A percentile compares a stretch with the other conserved stretches of the same genome.
Evolutionary conservation across 2,329 filamentous ascomycete species (phyloP).

Genomic region (Colletotrichum aenigma): DNA sequence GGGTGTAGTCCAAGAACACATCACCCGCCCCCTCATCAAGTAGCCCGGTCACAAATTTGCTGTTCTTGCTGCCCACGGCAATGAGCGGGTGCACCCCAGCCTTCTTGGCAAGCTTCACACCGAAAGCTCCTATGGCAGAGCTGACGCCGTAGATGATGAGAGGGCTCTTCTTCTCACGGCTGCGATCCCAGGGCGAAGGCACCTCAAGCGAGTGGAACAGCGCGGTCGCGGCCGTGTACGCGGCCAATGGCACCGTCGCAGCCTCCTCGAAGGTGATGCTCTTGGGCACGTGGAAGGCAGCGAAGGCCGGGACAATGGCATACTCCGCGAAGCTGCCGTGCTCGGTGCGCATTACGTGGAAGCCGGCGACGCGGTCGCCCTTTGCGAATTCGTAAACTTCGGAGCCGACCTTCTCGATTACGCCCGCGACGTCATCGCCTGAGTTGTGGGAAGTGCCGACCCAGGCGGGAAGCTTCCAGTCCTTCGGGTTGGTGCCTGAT

Average conservation of each 20-base stretch:
- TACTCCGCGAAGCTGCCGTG: conserved; percentile 67
- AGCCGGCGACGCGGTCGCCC: conserved; percentile 53
- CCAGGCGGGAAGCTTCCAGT: conserved; percentile 27
- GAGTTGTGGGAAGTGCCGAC: conserved; percentile 1
- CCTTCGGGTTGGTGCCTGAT: conserved; percentile 29
- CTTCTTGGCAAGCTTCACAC: conserved; percentile 54
- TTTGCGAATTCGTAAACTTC: conserved; percentile 19
- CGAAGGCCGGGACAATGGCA: conserved; percentile 57
- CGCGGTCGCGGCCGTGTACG: conserved; percentile 56
- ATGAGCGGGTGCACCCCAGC: conserved; percentile 63
- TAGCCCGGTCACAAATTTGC: conserved; percentile 12
- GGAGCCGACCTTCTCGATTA: conserved; percentile 22
- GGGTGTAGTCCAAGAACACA: conserved; percentile 22
- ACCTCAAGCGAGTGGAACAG: conserved; percentile 51
- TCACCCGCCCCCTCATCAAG: conserved; percentile 16
- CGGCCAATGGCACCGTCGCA: conserved; percentile 60
- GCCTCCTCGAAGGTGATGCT: conserved; percentile 58
- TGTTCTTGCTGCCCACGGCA: conserved; percentile 53
- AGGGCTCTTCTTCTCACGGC: conserved; percentile 8
- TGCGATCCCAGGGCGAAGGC: conserved; percentile 49
- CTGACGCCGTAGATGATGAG: conserved; percentile 53
- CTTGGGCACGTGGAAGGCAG: conserved; percentile 59
- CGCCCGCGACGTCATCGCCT: conserved; percentile 29
- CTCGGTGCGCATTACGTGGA: conserved; percentile 54
- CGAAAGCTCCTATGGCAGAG: conserved; percentile 59